phyloP scores from a whole-genome alignment of 2,329 filamentous ascomycete species.

The Pseudogymnoascus sp. region DNA sequence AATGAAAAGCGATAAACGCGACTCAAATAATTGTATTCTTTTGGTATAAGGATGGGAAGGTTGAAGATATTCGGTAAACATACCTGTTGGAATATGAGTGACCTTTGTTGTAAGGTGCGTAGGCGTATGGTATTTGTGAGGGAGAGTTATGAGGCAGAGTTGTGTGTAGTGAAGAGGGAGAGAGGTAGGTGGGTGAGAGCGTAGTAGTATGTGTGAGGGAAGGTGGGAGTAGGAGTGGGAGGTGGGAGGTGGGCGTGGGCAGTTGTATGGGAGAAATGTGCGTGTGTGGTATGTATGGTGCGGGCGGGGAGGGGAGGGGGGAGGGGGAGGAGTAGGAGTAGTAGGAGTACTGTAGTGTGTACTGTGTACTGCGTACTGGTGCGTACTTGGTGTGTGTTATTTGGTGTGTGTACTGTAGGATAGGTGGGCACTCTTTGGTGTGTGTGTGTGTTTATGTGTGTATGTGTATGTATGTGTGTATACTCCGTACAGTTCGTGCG shows the following conservation, averaged over 20 bases:
- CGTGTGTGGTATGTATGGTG: not conserved
- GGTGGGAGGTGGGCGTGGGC: not conserved
- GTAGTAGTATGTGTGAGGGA: not conserved
- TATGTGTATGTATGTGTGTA: too few relatives aligned
- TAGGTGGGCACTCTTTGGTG: not conserved
- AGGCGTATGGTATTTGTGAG: not conserved
- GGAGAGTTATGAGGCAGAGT: not conserved
- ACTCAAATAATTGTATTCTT: not conserved
- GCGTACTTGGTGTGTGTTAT: not conserved
- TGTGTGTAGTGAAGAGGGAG: not conserved
- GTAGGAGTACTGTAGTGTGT: not conserved
- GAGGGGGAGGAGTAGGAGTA: not conserved
- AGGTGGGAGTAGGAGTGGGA: not conserved
- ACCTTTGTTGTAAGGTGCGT: not conserved
- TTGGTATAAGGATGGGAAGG: not conserved
- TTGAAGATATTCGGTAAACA: not conserved
- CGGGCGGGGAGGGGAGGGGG: not conserved
- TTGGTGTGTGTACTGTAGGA: not conserved
- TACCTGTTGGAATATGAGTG: not conserved
- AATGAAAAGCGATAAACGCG: not conserved
- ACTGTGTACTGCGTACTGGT: not conserved
- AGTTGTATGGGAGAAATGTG: constrained; percentile 1
- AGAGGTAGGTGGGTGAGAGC: not conserved
- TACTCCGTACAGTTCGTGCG: too few relatives aligned
- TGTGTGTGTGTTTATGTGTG: not conserved